phyloP scores from a whole-genome alignment of 768 basidiomycete genomes.

The Tulasnella sp. region DNA sequence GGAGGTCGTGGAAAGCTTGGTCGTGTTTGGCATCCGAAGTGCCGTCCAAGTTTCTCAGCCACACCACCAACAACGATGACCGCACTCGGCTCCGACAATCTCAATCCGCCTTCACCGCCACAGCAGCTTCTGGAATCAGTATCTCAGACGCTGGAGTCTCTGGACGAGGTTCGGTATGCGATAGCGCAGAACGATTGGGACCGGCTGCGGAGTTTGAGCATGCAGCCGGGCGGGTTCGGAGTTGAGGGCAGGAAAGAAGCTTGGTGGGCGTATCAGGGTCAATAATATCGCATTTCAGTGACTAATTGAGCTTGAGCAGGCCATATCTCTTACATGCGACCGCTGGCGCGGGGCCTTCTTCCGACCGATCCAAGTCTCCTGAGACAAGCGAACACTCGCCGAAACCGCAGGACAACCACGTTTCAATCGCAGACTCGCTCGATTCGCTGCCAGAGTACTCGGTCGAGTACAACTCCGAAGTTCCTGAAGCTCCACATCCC shows the following conservation, averaged over 20 bases:
- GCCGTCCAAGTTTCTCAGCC: not conserved
- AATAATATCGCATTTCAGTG: constrained; percentile 10
- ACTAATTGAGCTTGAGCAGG: constrained; percentile 26
- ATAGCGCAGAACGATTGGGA: constrained; percentile 31
- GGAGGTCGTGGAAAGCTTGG: not conserved
- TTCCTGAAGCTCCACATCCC: constrained; percentile 31
- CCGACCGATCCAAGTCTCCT: not conserved
- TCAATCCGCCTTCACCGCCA: not conserved
- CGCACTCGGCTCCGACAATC: not conserved
- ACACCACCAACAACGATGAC: not conserved
- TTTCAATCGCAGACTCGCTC: not conserved
- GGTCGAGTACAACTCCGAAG: not conserved
- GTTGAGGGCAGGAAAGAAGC: constrained; percentile 35
- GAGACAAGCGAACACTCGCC: not conserved
- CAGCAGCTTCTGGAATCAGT: not conserved
- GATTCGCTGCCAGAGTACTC: constrained; percentile 19
- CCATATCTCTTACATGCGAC: constrained; percentile 26
- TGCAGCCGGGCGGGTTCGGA: constrained; percentile 55
- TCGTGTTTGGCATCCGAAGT: not conserved
- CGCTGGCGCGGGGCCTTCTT: not conserved
- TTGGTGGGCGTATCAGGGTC: constrained; percentile 33
- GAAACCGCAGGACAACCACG: not conserved
- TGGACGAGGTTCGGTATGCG: constrained; percentile 4
- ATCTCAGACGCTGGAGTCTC: not conserved
- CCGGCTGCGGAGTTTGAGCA: constrained; percentile 34